Base-by-base conservation (phyloP, 2,329 filamentous ascomycete genomes). In the Ramularia collo-cygni region DNA sequence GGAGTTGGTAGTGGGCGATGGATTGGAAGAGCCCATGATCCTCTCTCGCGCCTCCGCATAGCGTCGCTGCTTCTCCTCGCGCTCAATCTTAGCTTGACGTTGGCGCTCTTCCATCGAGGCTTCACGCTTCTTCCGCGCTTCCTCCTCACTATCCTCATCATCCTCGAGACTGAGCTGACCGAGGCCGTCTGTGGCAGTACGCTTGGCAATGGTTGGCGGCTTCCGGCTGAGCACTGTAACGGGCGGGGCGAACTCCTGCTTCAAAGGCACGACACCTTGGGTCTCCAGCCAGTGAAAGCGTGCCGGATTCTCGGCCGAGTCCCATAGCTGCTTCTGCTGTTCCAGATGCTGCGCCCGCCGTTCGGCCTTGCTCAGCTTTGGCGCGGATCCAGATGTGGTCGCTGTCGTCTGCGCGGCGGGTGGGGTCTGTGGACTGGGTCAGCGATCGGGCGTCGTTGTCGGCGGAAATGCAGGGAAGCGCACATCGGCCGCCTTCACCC, bases 41-140 rank as follows among this genome's bases (percentile, higher is more conserved):
- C 88, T 83, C 54, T 90, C 86, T 19, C 90, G 76, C 4, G 81
- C 85, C 66, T 95, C 88, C 46, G 93, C 85, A 60, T 95, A 95
- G 45, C 84, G 83, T 41, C 80, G 80, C 67, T 94, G 85, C 68
- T 92, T 95, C 66, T 94, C 88, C 58, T 93, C 88, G 8, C 80
- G 76, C 53, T 94, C 86, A 35, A 76, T 74, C 59, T 87, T 79
- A 38, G 89, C 85, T 57, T 83, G 83, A 16, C 79, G 76, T 46
- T 84, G 79, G 24, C 88, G 76, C 66, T 95, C 83, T 54, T 90
- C 85, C 3, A 82, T 76, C 0, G 78, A 83, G 30, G 78, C 75
- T 52, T 79, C 78, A 14, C 73, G 69, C 47, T 77, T 75, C 58
- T 76, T 79, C 38, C 68, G 65, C 35, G 68, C 64, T 40, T 79